phyloP scores from a whole-genome alignment of 495 filamentous ascomycete genomes.

The Trichoderma reesei region DNA sequence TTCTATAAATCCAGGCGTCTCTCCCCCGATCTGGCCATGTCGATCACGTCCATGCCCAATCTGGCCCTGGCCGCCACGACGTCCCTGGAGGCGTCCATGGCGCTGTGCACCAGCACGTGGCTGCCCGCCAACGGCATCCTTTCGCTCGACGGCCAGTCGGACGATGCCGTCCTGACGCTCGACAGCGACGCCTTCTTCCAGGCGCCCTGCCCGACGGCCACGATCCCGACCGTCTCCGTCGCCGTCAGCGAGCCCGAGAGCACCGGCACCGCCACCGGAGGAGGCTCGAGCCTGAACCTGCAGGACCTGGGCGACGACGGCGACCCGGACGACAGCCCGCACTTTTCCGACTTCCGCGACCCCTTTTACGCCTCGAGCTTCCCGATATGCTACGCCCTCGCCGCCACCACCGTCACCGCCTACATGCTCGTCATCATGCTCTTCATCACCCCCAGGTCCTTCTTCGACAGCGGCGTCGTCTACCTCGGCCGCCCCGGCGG shows the following conservation, averaged over 20 bases:
- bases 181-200: constrained; percentile 51
- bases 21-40: not conserved
- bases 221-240: constrained; percentile 30
- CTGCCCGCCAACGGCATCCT: constrained; percentile 49
- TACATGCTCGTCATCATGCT: constrained; percentile 94
- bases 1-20: too few species aligned
- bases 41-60: not conserved
- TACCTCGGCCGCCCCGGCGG: constrained; percentile 65
- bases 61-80: not conserved
- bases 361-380: constrained; percentile 90
- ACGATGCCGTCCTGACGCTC: constrained; percentile 49
- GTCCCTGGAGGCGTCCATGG: not conserved
- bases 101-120: constrained; percentile 20
- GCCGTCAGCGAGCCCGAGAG: constrained; percentile 23
- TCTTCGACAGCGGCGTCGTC: constrained; percentile 73
- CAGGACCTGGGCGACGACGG: constrained; percentile 1
- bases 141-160: constrained; percentile 46
- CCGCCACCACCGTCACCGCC: constrained; percentile 80
- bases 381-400: constrained; percentile 85
- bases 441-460: constrained; percentile 81
- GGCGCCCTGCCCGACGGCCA: constrained; percentile 45
- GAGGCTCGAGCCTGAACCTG: constrained; percentile 19
- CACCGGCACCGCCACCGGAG: constrained; percentile 29
- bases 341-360: constrained; percentile 53
- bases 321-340: constrained; percentile 16